Percentiles rank a stretch among this genome's conserved stretches.
Evolutionary conservation across 2,329 filamentous ascomycete species (phyloP).

Genomic region (Pyricularia sp.): DNA sequence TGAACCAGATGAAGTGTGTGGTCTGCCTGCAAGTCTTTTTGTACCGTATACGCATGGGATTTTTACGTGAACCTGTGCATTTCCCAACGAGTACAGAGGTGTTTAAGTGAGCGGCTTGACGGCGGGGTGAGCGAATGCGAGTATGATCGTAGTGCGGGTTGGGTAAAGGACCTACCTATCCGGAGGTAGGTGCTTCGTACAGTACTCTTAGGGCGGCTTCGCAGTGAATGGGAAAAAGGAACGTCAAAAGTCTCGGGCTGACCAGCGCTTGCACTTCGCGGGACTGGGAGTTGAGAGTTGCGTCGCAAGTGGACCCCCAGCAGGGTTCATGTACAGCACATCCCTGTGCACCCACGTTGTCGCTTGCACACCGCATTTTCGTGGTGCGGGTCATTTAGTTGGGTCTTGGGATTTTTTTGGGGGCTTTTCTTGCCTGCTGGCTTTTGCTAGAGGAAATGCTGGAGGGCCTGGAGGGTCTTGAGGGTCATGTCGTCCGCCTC

Average conservation of each 20-base stretch:
- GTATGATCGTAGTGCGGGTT: background rate
- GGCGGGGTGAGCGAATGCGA: background rate
- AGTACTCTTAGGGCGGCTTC: no score
- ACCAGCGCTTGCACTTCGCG: background rate
- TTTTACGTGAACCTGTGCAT: background rate
- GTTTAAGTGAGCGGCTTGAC: background rate
- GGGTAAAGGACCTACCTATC: no score
- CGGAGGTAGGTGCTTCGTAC: no score
- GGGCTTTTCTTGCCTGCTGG: background rate
- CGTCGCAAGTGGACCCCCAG: background rate
- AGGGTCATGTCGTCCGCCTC: background rate
- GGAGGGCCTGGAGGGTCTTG: background rate
- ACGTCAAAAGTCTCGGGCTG: no score
- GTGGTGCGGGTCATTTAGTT: background rate
- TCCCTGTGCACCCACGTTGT: background rate
- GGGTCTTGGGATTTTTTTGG: background rate
- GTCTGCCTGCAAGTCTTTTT: background rate
- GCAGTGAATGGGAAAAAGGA: no score
- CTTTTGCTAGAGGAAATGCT: background rate
- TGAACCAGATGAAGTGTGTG: background rate
- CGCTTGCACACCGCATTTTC: background rate
- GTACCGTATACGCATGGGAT: background rate
- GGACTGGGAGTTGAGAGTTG: background rate
- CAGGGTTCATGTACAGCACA: background rate
- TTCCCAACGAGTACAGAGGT: background rate